Percentiles rank a stretch among this genome's conserved stretches.
phyloP scores from a whole-genome alignment of 1,284 basidiomycete species.

The Phaffia rhodozyma region DNA sequence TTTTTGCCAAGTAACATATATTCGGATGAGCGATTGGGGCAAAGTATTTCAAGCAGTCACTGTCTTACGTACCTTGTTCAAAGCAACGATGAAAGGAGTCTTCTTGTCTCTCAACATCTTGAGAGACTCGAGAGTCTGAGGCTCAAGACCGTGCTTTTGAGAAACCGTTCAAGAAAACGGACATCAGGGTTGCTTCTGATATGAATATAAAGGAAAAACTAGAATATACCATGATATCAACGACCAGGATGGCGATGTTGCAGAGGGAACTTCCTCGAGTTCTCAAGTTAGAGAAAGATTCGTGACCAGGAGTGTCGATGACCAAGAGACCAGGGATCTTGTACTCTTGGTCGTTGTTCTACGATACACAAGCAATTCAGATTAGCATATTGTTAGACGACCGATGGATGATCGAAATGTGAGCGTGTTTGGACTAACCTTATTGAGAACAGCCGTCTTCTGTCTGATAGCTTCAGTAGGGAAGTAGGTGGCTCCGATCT shows the following conservation, averaged over 20 bases:
- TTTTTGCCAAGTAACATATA: conserved; percentile 19
- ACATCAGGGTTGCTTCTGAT: not conserved
- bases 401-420: conserved; percentile 13
- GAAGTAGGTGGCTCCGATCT: conserved; percentile 99
- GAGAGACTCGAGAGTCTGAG: conserved; percentile 92
- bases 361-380: conserved; percentile 9
- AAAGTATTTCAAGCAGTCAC: not conserved
- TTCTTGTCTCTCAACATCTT: conserved; percentile 85
- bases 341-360: conserved; percentile 78
- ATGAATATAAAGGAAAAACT: not conserved
- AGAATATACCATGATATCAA: conserved; percentile 78
- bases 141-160: conserved; percentile 81
- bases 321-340: conserved; percentile 93
- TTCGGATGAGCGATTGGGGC: not conserved
- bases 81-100: conserved; percentile 96
- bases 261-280: conserved; percentile 93
- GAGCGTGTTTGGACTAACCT: conserved; percentile 37
- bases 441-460: conserved; percentile 87
- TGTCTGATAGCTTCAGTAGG: conserved; percentile 88
- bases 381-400: not conserved
- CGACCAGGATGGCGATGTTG: conserved; percentile 97
- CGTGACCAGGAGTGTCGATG: conserved; percentile 99
- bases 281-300: conserved; percentile 96
- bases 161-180: conserved; percentile 7
- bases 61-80: conserved; percentile 65